Conservation (phyloP, 371 early-diverging fungal genomes). For the Mortierella sp. region DNA sequence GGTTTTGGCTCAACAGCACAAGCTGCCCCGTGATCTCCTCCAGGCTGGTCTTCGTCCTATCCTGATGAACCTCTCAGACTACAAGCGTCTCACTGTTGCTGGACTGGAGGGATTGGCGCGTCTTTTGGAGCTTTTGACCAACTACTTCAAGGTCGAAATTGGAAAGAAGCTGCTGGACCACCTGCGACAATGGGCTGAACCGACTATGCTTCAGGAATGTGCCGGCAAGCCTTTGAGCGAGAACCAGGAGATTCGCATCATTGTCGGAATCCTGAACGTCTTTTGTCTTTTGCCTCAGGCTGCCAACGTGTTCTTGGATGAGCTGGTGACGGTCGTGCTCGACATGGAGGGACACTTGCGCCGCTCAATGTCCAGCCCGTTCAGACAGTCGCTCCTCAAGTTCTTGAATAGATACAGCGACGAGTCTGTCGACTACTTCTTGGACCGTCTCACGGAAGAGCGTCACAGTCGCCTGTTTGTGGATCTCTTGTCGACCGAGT, state of each 20-base stretch:
- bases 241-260: slow-evolving; percentile 91
- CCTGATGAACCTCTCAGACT: slow-evolving; percentile 93
- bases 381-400: slow-evolving; percentile 90
- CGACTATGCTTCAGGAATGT: slow-evolving; percentile 82
- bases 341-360: slow-evolving; percentile 87
- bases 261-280: slow-evolving; percentile 94
- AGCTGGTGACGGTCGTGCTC: slow-evolving; percentile 87
- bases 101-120: slow-evolving; percentile 95
- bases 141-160: slow-evolving; percentile 98
- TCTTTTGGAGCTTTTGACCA: slow-evolving; percentile 92
- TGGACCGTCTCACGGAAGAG: slow-evolving; percentile 74
- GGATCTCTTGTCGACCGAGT: slow-evolving; percentile 71
- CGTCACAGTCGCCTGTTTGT: slow-evolving; percentile 78
- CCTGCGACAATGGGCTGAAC: slow-evolving; percentile 92
- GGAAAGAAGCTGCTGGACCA: slow-evolving; percentile 98
- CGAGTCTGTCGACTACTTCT: slow-evolving; percentile 91
- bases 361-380: slow-evolving; percentile 91
- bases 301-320: slow-evolving; percentile 93
- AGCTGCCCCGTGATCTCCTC: slow-evolving; percentile 96
- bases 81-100: slow-evolving; percentile 91
- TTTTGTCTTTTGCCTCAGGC: slow-evolving; percentile 94
- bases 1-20: slow-evolving; percentile 88
- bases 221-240: slow-evolving; percentile 88
- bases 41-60: slow-evolving; percentile 97
- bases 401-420: slow-evolving; percentile 90